A percentile compares a stretch with the other conserved stretches of the same genome.
These are phyloP conservation scores for Paulownia fortunei DNA, from an alignment of 257 asterid genomes.

Conservation along the genomic window DNA sequence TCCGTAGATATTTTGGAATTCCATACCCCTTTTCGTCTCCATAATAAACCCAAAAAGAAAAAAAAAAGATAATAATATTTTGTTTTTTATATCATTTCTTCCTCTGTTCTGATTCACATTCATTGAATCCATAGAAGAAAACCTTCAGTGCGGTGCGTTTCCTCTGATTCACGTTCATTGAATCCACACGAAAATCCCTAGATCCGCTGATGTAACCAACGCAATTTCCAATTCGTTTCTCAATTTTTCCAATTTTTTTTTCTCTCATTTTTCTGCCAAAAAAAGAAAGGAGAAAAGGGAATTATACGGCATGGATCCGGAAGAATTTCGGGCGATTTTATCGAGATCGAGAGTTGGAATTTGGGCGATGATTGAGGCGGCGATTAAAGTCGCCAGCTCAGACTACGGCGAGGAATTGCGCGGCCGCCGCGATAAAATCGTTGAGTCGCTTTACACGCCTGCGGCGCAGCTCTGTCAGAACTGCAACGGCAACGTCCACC, in stretches of 20 bases:
- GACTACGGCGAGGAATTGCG: slow-evolving; percentile 68
- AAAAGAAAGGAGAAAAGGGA: background rate
- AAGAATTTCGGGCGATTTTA: slow-evolving; percentile 60
- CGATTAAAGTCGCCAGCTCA: slow-evolving; percentile 62
- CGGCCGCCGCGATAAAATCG: slow-evolving; percentile 67
- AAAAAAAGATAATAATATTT: background rate
- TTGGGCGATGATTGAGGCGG: slow-evolving; percentile 74
- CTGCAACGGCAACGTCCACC: slow-evolving; percentile 47
- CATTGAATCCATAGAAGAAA: slow-evolving; percentile 10
- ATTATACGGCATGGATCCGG: slow-evolving; percentile 61
- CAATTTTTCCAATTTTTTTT: background rate
- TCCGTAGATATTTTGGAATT: slow-evolving; percentile 12
- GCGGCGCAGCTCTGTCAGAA: slow-evolving; percentile 47
- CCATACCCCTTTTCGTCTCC: slow-evolving; percentile 17
- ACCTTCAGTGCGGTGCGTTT: slow-evolving; percentile 35
- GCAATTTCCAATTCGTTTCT: background rate
- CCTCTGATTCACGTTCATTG: background rate
- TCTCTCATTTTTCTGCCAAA: background rate
- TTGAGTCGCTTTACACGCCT: slow-evolving; percentile 60
- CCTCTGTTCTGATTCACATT: slow-evolving; percentile 15
- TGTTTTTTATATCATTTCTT: slow-evolving; percentile 4
- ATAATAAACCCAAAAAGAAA: background rate
- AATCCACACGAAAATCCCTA: background rate
- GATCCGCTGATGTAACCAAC: slow-evolving; percentile 41
- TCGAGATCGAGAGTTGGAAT: slow-evolving; percentile 63